Base-by-base conservation (phyloP, 2,329 filamentous ascomycete species). In the Cercospora zeae-maydis region DNA sequence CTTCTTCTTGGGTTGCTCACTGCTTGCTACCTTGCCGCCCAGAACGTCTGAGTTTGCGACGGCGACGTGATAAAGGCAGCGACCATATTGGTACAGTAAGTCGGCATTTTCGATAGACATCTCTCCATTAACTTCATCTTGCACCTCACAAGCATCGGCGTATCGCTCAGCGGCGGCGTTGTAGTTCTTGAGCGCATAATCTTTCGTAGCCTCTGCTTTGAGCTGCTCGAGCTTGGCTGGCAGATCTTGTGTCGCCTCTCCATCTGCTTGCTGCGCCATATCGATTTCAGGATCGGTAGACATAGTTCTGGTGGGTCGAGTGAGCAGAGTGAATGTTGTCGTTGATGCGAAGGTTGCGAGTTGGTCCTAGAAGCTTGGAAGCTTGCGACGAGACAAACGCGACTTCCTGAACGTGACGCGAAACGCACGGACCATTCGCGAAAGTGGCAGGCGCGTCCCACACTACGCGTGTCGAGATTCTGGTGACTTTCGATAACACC, bases 31-130 rank as follows among this genome's bases (percentile, higher is more conserved):
- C 72, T 89, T 90, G 34, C 90, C 91, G 62, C 95, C 95, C 36
- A 99, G 83, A 24, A 99, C 93, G 74, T 98, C 93, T 74, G 92
- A 97, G 78, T 96, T 96, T 76, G 87, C 88, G 75, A 98, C 90
- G 31, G 93, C 95, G 64, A 98, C 90, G 76, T 93, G 93, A 83
- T 96, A 98, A 19, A 99, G 81, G 61, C 92, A 92, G 74, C 93
- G 91, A 13, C 95, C 95, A 78, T 99, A 99, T 67, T 92, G 86
- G 77, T 96, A 99, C 19, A 98, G 86, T 52, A 99, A 86, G 75
- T 98, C 93, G 56, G 93, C 93, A 72, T 99, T 99, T 62, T 92
- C 88, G 3, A 91, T 87, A 14, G 87, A 87, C 83, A 96, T 90
- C 78, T 98, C 95, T 76, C 93, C 95, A 76, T 97, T 95, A 75